Percentiles rank a stretch among this genome's conserved stretches.
Conservation (phyloP, 2,329 filamentous ascomycete genomes). For the Aspergillus viridinutans region DNA sequence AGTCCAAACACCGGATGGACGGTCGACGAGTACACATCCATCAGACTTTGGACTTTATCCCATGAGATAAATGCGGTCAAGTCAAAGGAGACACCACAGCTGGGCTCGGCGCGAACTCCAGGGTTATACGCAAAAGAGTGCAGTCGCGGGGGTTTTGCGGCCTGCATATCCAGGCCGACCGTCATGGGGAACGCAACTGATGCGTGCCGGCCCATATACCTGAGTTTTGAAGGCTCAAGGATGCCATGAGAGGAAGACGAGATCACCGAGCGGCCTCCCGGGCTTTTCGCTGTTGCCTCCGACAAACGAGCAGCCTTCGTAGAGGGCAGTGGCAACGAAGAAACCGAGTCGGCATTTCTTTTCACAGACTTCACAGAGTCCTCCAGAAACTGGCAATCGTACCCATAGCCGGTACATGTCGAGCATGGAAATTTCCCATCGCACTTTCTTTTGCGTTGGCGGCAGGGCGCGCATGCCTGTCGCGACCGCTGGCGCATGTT, state of each 20-base stretch:
- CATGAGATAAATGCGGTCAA: constrained; percentile 22
- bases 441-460: constrained; percentile 28
- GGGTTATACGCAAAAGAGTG: constrained; percentile 37
- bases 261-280: background rate
- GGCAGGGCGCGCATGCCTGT: constrained; percentile 26
- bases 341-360: background rate
- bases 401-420: constrained; percentile 26
- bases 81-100: constrained; percentile 14
- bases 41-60: constrained; percentile 20
- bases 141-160: constrained; percentile 29
- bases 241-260: constrained; percentile 18
- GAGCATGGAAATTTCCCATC: constrained; percentile 22
- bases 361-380: background rate
- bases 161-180: constrained; percentile 29
- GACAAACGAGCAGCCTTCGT: background rate
- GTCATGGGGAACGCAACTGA: constrained; percentile 31
- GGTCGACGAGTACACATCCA: constrained; percentile 25
- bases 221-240: constrained; percentile 25
- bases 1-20: constrained; percentile 32
- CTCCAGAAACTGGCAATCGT: constrained; percentile 23
- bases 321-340: background rate
- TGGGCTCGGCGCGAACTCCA: constrained; percentile 27
- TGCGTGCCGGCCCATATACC: constrained; percentile 29
- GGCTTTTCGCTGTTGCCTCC: background rate
- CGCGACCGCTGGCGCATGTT: constrained; percentile 19